phyloP scores from a whole-genome alignment of 2,329 filamentous ascomycete genomes.

The Penicillium paneum region DNA sequence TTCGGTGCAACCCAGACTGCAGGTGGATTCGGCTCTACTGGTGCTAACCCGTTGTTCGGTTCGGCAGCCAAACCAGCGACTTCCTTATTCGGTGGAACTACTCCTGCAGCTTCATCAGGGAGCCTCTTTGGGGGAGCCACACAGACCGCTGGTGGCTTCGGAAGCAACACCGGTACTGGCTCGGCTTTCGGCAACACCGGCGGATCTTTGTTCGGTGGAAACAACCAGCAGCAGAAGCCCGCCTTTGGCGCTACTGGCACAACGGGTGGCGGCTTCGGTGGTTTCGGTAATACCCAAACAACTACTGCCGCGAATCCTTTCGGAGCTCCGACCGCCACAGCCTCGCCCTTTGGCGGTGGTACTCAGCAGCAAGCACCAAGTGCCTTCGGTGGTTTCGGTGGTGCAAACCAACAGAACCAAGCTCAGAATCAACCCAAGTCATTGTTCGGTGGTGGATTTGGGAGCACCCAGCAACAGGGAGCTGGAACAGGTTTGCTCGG shows the following conservation, averaged over 20 bases:
- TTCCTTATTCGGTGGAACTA: constrained; percentile 40
- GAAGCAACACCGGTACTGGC: constrained; percentile 22
- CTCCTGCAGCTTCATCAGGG: constrained; percentile 27
- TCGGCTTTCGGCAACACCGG: constrained; percentile 32
- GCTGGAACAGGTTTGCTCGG: constrained; percentile 38
- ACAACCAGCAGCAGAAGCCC: constrained; percentile 34
- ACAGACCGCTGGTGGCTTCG: constrained; percentile 16
- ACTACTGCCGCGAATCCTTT: constrained; percentile 41
- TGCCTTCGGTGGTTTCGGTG: constrained; percentile 46
- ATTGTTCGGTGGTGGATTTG: constrained; percentile 41
- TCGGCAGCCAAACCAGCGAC: constrained; percentile 27
- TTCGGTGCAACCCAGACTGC: constrained; percentile 47
- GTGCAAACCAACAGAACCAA: constrained; percentile 37
- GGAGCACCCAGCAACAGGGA: constrained; percentile 43
- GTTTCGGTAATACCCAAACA: constrained; percentile 37
- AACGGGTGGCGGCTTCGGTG: constrained; percentile 33
- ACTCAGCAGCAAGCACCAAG: constrained; percentile 34
- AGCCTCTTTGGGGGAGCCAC: constrained; percentile 5
- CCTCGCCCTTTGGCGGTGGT: constrained; percentile 44
- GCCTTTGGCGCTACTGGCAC: constrained; percentile 32
- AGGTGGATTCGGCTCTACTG: constrained; percentile 37
- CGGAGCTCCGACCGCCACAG: constrained; percentile 38
- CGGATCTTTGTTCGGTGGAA: constrained; percentile 45
- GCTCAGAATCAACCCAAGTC: constrained; percentile 36
- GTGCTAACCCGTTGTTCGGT: constrained; percentile 41